A percentile compares a stretch with the other conserved stretches of the same genome.
Evolutionary conservation across 177 flowering plant species (phyloP).

Genomic region (Tripterygium wilfordii): DNA sequence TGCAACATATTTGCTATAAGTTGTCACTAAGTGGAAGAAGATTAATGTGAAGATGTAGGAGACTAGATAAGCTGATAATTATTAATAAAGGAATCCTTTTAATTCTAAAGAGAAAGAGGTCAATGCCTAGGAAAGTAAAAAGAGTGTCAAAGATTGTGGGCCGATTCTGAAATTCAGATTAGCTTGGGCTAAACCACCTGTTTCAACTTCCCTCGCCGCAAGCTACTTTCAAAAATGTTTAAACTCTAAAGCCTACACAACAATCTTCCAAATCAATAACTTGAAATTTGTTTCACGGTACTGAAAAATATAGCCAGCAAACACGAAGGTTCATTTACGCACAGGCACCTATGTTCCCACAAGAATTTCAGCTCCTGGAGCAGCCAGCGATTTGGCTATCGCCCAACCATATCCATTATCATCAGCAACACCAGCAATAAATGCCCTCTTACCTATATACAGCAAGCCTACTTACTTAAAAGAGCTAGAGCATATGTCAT

Average conservation of each 20-base stretch:
- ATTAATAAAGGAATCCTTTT: no score
- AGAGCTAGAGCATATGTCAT: background rate
- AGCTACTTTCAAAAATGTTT: conserved; percentile 88
- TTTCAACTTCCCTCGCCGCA: conserved; percentile 95
- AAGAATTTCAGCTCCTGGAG: conserved; percentile 98
- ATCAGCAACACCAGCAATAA: conserved; percentile 96
- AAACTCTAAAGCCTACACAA: conserved; percentile 78
- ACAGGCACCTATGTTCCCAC: conserved; percentile 99
- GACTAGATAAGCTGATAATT: no score
- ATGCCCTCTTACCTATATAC: conserved; percentile 79
- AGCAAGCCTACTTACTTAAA: background rate
- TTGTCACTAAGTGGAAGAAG: no score
- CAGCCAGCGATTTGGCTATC: conserved; percentile 96
- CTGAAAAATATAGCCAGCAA: background rate
- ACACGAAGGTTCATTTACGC: conserved; percentile 21
- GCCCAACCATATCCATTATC: conserved; percentile 99
- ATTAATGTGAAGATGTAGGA: no score
- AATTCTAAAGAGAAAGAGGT: no score
- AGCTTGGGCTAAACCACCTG: no score
- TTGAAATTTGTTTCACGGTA: background rate
- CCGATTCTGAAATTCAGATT: no score
- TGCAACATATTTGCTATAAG: no score
- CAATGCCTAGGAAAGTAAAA: no score
- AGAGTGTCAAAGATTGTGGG: no score
- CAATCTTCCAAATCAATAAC: background rate